These are phyloP conservation scores for Metarhizium robertsii DNA, from an alignment of 2,329 filamentous ascomycete species.

Conservation along the genomic window DNA sequence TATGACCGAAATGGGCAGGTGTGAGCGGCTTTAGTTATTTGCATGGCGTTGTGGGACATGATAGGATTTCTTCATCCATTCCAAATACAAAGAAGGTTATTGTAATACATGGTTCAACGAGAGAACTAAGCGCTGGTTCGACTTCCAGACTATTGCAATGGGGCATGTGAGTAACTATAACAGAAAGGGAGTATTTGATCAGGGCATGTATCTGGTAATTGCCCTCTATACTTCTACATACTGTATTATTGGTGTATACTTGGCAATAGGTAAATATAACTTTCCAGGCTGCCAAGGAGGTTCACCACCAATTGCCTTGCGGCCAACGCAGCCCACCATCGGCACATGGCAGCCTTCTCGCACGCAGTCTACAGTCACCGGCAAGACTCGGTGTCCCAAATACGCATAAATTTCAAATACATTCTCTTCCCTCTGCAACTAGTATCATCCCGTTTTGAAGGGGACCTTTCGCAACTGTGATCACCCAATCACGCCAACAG, in stretches of 20 bases:
- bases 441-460: neutral
- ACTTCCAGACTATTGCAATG: too few relatives aligned
- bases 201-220: too few relatives aligned
- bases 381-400: neutral
- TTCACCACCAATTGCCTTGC: neutral
- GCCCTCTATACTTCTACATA: neutral
- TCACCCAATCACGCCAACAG: slow-evolving; percentile 8
- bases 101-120: neutral
- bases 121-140: too few relatives aligned
- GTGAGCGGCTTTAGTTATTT: neutral
- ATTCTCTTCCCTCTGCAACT: neutral
- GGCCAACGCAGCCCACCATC: too few relatives aligned
- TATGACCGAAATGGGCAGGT: slow-evolving; percentile 21
- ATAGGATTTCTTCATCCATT: neutral
- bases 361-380: neutral
- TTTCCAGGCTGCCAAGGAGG: neutral
- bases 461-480: neutral
- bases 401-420: neutral
- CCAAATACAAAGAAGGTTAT: neutral
- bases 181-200: too few relatives aligned
- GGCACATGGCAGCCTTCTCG: too few relatives aligned
- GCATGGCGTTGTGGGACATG: neutral
- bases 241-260: neutral
- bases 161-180: too few relatives aligned
- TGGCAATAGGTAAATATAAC: neutral